phyloP scores from a whole-genome alignment of 306 rosid species.

The Medicago arabica region DNA sequence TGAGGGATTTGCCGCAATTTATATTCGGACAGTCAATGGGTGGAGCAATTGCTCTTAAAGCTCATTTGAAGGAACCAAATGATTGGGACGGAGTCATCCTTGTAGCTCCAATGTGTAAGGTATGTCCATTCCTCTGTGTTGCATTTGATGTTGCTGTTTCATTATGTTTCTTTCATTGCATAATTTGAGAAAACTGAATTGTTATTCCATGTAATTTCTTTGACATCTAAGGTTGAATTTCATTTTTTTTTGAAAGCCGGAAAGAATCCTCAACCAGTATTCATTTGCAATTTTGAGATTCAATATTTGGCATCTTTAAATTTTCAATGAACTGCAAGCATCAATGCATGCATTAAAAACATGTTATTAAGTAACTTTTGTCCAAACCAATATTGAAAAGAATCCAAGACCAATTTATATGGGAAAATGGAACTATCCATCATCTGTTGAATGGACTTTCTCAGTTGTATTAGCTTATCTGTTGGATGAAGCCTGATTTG shows the following conservation, averaged over 20 bases:
- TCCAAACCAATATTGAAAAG: no score
- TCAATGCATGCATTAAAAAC: no score
- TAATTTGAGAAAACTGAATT: no score
- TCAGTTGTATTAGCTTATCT: not conserved
- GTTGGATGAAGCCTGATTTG: constrained; percentile 37
- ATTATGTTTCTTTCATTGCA: not conserved
- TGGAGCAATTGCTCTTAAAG: constrained; percentile 89
- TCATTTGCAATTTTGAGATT: no score
- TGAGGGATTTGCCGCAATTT: constrained; percentile 70
- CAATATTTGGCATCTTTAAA: no score
- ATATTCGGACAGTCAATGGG: constrained; percentile 95
- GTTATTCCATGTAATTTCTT: no score
- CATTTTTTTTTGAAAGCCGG: no score
- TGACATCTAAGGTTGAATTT: no score
- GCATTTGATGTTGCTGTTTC: constrained; percentile 31
- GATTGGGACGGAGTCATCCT: constrained; percentile 87
- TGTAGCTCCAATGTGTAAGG: constrained; percentile 98
- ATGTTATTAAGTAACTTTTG: no score
- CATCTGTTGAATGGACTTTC: not conserved
- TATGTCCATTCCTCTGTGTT: constrained; percentile 46
- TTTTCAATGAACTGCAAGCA: no score
- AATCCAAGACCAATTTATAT: not conserved
- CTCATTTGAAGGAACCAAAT: constrained; percentile 78
- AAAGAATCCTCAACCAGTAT: no score
- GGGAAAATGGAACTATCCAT: not conserved